These are phyloP conservation scores for Pyrenophora teres DNA, from an alignment of 2,329 filamentous ascomycete genomes.

Conservation along the genomic window DNA sequence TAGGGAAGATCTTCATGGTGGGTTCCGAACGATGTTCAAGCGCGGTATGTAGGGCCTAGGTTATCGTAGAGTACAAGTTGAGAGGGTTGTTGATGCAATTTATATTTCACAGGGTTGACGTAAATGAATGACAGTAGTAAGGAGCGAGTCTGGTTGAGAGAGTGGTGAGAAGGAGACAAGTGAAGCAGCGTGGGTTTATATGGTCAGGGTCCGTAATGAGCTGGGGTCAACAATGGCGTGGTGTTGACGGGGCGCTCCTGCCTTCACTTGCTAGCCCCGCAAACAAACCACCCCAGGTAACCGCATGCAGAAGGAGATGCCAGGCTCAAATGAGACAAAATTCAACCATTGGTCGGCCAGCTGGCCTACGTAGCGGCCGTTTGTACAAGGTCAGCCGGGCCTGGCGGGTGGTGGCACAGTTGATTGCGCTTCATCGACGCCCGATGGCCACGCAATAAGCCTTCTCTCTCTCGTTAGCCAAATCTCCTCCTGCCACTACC, in stretches of 20 bases:
- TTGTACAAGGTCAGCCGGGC: conserved; percentile 1
- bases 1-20: conserved; percentile 36
- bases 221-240: conserved; percentile 11
- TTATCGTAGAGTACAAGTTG: conserved; percentile 4
- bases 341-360: conserved; percentile 2
- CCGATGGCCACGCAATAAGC: not conserved
- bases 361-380: not conserved
- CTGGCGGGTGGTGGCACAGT: conserved; percentile 1
- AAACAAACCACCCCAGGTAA: conserved; percentile 11
- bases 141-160: conserved; percentile 5
- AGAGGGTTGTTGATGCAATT: conserved; percentile 16
- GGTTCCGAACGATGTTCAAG: not conserved
- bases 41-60: conserved; percentile 2
- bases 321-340: not conserved
- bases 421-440: not conserved
- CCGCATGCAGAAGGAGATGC: not conserved
- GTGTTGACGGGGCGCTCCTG: conserved; percentile 13
- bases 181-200: conserved; percentile 13
- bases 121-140: conserved; percentile 14
- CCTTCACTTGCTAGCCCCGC: conserved; percentile 17
- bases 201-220: conserved; percentile 8
- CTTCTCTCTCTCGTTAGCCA: not conserved
- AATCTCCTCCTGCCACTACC: conserved; percentile 1
- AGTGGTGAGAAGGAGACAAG: conserved; percentile 4
- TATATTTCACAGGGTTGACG: conserved; percentile 16